Evolutionary conservation across 2,329 filamentous ascomycete species (phyloP).

Genomic region (Gnomoniopsis smithogilvyi): DNA sequence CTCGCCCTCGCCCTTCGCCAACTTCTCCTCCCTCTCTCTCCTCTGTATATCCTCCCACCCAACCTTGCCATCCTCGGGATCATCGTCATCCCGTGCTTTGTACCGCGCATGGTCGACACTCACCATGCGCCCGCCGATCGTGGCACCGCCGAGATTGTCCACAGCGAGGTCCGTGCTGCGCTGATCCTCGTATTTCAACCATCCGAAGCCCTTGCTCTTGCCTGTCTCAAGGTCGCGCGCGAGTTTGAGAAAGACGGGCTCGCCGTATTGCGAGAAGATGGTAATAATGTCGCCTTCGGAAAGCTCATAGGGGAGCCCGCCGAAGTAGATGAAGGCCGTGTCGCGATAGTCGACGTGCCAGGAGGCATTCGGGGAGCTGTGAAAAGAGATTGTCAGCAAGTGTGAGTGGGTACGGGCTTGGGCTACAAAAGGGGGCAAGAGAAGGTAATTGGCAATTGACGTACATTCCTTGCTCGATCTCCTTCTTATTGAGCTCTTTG

Average conservation of each 20-base stretch:
- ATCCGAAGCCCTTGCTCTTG: constrained; percentile 91
- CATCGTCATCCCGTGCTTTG: constrained; percentile 79
- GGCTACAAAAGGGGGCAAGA: background rate
- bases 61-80: constrained; percentile 55
- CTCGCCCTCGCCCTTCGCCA: constrained; percentile 35
- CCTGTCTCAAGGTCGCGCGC: constrained; percentile 94
- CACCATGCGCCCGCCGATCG: constrained; percentile 74
- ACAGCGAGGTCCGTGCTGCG: constrained; percentile 93
- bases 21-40: constrained; percentile 42
- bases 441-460: constrained; percentile 29
- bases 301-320: constrained; percentile 86
- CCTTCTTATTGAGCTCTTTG: constrained; percentile 87
- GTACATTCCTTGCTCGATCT: constrained; percentile 84
- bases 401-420: background rate
- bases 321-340: constrained; percentile 95
- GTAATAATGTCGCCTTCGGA: constrained; percentile 94
- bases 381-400: constrained; percentile 22
- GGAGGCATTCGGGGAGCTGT: constrained; percentile 76
- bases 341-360: constrained; percentile 97
- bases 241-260: constrained; percentile 90
- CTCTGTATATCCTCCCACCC: constrained; percentile 58
- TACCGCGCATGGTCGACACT: constrained; percentile 93
- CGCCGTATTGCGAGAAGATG: constrained; percentile 95
- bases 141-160: constrained; percentile 88
- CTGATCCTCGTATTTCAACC: constrained; percentile 98